Percentiles rank a stretch among this genome's conserved stretches.
phyloP scores from a whole-genome alignment of 768 basidiomycete species.

The Auricularia auricula-judae region DNA sequence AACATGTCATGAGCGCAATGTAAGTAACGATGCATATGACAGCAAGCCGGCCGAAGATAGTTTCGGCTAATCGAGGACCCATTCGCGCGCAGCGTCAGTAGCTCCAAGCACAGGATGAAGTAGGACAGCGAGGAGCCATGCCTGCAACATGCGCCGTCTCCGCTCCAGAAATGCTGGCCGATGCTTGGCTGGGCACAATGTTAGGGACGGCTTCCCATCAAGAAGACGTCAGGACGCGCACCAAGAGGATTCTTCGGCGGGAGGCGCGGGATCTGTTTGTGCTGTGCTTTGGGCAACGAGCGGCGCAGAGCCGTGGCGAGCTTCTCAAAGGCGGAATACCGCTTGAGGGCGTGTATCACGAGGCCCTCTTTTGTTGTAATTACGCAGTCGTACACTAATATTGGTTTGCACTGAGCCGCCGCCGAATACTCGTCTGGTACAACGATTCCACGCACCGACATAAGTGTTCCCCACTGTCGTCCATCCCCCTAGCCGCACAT shows the following conservation, averaged over 20 bases:
- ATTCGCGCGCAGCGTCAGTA: background rate
- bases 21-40: no score
- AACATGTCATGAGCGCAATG: no score
- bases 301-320: background rate
- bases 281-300: background rate
- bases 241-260: background rate
- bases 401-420: background rate
- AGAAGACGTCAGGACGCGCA: background rate
- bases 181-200: background rate
- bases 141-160: background rate
- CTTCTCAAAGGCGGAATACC: background rate
- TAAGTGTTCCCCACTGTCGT: background rate
- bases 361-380: background rate
- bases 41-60: background rate
- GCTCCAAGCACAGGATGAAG: background rate
- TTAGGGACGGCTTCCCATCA: background rate
- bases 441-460: background rate
- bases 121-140: background rate
- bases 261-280: background rate
- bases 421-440: background rate
- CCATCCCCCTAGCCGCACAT: background rate
- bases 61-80: background rate
- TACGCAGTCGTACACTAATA: background rate
- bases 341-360: background rate
- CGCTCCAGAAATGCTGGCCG: background rate